Base-by-base conservation (phyloP, 2,329 filamentous ascomycete genomes). In the Microcyclospora pomicola region DNA sequence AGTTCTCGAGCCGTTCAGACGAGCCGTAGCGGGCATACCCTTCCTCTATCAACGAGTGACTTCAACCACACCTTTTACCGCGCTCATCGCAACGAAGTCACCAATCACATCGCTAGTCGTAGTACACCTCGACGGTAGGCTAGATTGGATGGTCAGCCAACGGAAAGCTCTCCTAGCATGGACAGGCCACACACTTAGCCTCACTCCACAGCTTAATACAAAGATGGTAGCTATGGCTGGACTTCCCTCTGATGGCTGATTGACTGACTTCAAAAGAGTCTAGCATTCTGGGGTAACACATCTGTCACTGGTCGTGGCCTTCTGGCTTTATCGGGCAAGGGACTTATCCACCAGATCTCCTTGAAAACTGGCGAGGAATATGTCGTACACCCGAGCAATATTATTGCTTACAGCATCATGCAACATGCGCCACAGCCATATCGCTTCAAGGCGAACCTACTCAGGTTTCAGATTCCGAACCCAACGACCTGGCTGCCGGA, bases 91-190 rank as follows among this genome's bases (percentile, higher is more conserved):
- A 24, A 86, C 88, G 15, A 91, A 86, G 58, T 85, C 85, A 5
- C 77, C 84, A 4, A 77, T 80, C 37, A 91, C 87, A 1, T 87
- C 86, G 5, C 87, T 98, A 50, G 78, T 82, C 10, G 76, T 93
- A 6, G 71, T 98, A 16, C 82, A 88, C 56, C 74, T 98, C 36
- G 86, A 98, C 65, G 91, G 91, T 41, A 85, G 86, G 4, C 79
- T 86, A 41, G 91, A 98, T 63, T 98, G 91, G 88, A 83, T 94
- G 68, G 68, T 98, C 7, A 74, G 84, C 6, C 87, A 96, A 58
- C 74, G 84, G 44, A 80, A 83, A 47, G 86, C 86, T 1, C 69
- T 98, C 37, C 69, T 96, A n/a, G 91, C 91, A 38, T 98, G 91
- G 91, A 94, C 88, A 0, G 91, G 91, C 19, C 83, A 93, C 58